phyloP scores from a whole-genome alignment of 2,329 filamentous ascomycete genomes.

The Plenodomus biglobosus region DNA sequence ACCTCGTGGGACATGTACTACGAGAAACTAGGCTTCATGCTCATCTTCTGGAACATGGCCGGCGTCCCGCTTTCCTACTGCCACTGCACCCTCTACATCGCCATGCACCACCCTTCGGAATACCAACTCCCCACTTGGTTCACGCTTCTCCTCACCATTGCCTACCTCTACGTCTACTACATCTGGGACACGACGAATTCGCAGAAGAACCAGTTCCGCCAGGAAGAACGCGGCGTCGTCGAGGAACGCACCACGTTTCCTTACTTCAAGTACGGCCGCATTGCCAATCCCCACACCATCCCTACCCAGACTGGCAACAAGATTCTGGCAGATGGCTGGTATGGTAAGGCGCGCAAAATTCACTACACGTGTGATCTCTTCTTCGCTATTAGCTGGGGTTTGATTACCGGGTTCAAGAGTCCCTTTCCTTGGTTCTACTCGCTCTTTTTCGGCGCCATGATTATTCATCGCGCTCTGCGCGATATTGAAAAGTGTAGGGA shows the following conservation, averaged over 20 bases:
- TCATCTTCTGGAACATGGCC: constrained; percentile 96
- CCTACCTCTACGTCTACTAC: constrained; percentile 85
- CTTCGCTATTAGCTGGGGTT: constrained; percentile 75
- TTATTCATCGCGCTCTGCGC: constrained; percentile 72
- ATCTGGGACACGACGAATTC: constrained; percentile 90
- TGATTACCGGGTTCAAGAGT: constrained; percentile 78
- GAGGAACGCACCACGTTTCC: constrained; percentile 79
- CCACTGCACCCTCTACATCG: constrained; percentile 88
- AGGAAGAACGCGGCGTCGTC: constrained; percentile 70
- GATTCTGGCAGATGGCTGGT: constrained; percentile 79
- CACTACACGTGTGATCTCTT: constrained; percentile 81
- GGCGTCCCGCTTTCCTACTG: constrained; percentile 90
- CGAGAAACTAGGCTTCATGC: constrained; percentile 96
- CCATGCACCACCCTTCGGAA: constrained; percentile 74
- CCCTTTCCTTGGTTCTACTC: constrained; percentile 92
- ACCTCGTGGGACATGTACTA: constrained; percentile 97
- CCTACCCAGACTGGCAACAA: constrained; percentile 71
- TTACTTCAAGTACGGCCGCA: constrained; percentile 82
- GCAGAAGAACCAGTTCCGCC: constrained; percentile 91
- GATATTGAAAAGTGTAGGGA: constrained; percentile 74
- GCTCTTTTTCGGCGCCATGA: constrained; percentile 78
- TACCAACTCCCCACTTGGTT: constrained; percentile 76
- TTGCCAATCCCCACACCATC: constrained; percentile 80
- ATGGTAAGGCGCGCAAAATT: constrained; percentile 74
- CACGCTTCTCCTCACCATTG: constrained; percentile 64